phyloP scores from a whole-genome alignment of 164 flowering plant genomes.

The Nymphaea colorata region DNA sequence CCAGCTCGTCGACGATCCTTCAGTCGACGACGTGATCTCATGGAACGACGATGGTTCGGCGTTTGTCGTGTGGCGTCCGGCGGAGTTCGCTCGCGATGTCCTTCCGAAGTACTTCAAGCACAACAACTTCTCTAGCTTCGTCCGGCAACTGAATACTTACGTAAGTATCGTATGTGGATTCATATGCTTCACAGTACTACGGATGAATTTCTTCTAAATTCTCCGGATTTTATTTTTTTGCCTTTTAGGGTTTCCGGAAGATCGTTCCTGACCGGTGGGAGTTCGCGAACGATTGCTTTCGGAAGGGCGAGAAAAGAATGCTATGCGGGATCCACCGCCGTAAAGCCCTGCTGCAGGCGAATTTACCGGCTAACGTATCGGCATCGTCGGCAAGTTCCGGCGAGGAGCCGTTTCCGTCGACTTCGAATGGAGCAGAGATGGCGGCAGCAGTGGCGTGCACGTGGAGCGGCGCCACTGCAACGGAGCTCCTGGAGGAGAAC shows the following conservation, averaged over 20 bases:
- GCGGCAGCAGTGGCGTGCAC: slow-evolving; percentile 1
- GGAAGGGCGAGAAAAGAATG: slow-evolving; percentile 20
- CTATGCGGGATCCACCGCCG: slow-evolving; percentile 25
- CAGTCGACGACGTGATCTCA: slow-evolving; percentile 25
- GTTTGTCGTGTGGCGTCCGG: slow-evolving; percentile 30
- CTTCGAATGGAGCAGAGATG: slow-evolving; percentile 23
- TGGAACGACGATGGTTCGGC: slow-evolving; percentile 29
- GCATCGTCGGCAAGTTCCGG: slow-evolving; percentile 51
- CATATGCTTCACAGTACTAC: neutral
- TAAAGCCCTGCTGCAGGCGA: slow-evolving; percentile 10
- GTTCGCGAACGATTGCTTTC: slow-evolving; percentile 24
- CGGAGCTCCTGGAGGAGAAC: slow-evolving; percentile 68
- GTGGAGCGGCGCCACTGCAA: slow-evolving; percentile 10
- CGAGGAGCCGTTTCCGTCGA: slow-evolving; percentile 57
- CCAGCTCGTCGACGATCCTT: slow-evolving; percentile 30
- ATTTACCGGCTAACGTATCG: slow-evolving; percentile 5
- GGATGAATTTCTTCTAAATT: neutral
- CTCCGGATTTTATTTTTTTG: neutral
- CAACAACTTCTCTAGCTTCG: slow-evolving; percentile 32
- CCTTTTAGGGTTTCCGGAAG: slow-evolving; percentile 23
- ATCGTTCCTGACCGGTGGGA: slow-evolving; percentile 34
- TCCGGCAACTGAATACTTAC: slow-evolving; percentile 35
- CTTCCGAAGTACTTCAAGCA: slow-evolving; percentile 29
- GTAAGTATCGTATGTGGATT: slow-evolving; percentile 10
- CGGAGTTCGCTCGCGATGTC: slow-evolving; percentile 24